Base-by-base conservation (phyloP, 1,284 basidiomycete species). In the Cutaneotrichosporon cavernicola region DNA sequence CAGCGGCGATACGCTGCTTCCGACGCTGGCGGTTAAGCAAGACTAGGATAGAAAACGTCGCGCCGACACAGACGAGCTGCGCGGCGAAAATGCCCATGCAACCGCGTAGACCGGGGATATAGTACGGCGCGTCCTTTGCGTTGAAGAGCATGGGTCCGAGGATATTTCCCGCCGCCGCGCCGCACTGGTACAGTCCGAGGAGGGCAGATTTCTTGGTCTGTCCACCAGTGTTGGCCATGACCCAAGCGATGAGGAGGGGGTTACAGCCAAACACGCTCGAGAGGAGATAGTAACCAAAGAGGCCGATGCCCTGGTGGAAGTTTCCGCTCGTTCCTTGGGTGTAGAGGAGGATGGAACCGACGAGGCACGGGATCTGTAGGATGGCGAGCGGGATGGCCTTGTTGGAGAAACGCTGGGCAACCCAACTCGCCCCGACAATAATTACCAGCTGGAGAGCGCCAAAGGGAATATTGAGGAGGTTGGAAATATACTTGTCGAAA, bases 401-500 rank as follows among this genome's bases (percentile, higher is more conserved):
- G 64, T 65, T 64, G 58, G 66, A 68, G 68, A 72, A 75, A 46
- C 70, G 69, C 43, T 70, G 67, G 14, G 75, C 79, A 13, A 68
- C 69, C 64, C 70, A 80, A 16, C 73, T 75, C 0, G 72, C 71
- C 32, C 56, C 43, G 30, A 80, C 34, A 61, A 80, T 80, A 62
- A 66, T 65, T 30, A 73, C 18, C 31, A 76, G 61, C 63, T 81
- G 80, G 1, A 80, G 64, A 22, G 66, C 63, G 46, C 81, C 81
- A 63, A 81, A 80, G 0, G 79, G 79, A 69, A 80, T 81, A 74
- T 81, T 81, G 67, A 82, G 76, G 13, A 82, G 70, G 3, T 75
- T 68, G 16, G 74, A 70, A 38, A 70, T 68, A 64, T 53, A 70
- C 34, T 64, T 66, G 67, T 69, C 60, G 47, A 53, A 57, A 22